Base-by-base conservation (phyloP, 768 basidiomycete species). In the Podaxis sp. region DNA sequence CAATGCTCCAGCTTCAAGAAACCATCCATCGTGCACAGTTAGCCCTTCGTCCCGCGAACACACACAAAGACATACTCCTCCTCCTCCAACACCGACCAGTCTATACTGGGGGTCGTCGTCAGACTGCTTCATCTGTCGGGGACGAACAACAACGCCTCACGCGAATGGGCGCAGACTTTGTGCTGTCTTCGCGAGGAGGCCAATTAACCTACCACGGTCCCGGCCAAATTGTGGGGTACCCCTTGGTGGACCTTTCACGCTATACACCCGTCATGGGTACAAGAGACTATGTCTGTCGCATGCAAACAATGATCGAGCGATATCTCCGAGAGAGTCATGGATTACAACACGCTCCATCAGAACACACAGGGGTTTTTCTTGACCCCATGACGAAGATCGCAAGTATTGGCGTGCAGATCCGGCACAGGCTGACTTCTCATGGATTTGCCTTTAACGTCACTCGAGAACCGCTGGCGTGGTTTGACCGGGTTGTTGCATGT, bases 121-220 rank as follows among this genome's bases (percentile, higher is more conserved):
- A 97, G 72, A 81, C 80, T 25, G 79, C 84, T 53, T 76, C 79
- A 16, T 81, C 84, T 54, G 75, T 89, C 14, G 72, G 80, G 40
- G 73, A 76, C 46, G 91, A 96, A 59, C 77, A 77, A 27, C 57
- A 71, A 40, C 85, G 91, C 21, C 76, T 98, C n/a, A 83, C 80
- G 69, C 77, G 32, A 47, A 77, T 93, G 23, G 96, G 96, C 25
- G 96, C 96, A 0, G 93, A 97, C 69, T 95, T 95, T 67, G 82
- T 91, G 40, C 76, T 84, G 23, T 86, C 94, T 2, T 80, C 84
- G 56, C 81, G 97, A 56, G 97, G 97, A 13, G 97, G 97, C 2
- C 89, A 98, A 74, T 82, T 94, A 60, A 99, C 97, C 1, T 99
- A 93, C 73, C 97, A 99, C 72, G 97, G 97, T 0, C 95, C 97